These are phyloP conservation scores for Incumbomyces lentus DNA, from an alignment of 2,329 filamentous ascomycete genomes.

Conservation along the genomic window DNA sequence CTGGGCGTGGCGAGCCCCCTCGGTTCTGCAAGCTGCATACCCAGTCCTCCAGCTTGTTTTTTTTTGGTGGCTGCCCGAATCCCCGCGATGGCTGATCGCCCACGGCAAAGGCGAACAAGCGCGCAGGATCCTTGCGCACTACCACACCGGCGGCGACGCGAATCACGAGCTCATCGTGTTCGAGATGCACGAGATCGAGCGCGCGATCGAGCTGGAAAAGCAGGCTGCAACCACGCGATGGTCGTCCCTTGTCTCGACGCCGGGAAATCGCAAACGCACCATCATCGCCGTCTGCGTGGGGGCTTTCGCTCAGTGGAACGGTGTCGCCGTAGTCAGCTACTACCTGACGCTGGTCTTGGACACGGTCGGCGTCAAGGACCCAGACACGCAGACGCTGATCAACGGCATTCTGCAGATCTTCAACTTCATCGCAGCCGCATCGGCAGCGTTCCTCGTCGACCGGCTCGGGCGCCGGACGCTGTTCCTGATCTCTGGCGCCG, in stretches of 20 bases:
- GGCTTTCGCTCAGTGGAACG: conserved; percentile 48
- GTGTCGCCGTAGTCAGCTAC: conserved; percentile 36
- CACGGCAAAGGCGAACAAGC: conserved; percentile 19
- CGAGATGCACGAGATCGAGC: conserved; percentile 21
- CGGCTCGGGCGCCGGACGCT: conserved; percentile 33
- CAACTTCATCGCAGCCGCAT: conserved; percentile 27
- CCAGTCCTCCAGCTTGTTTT: conserved; percentile 15
- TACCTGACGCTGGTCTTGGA: conserved; percentile 30
- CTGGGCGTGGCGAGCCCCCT: conserved; percentile 23
- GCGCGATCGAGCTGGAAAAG: conserved; percentile 19
- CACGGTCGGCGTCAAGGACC: conserved; percentile 28
- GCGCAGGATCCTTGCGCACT: conserved; percentile 15
- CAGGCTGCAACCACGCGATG: conserved; percentile 29
- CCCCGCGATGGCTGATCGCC: conserved; percentile 22
- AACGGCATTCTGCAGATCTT: conserved; percentile 32
- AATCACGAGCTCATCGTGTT: conserved; percentile 18
- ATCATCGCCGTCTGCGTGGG: conserved; percentile 44
- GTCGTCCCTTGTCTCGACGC: conserved; percentile 50
- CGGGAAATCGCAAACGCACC: conserved; percentile 45
- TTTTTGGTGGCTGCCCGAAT: conserved; percentile 20
- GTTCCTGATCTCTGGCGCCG: conserved; percentile 30
- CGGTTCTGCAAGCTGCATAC: conserved; percentile 17
- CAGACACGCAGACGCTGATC: conserved; percentile 31
- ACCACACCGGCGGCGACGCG: conserved; percentile 18
- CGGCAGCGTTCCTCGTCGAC: conserved; percentile 31